These are phyloP conservation scores for Moniliophthora roreri DNA, from an alignment of 1,284 basidiomycete species.

Conservation along the genomic window DNA sequence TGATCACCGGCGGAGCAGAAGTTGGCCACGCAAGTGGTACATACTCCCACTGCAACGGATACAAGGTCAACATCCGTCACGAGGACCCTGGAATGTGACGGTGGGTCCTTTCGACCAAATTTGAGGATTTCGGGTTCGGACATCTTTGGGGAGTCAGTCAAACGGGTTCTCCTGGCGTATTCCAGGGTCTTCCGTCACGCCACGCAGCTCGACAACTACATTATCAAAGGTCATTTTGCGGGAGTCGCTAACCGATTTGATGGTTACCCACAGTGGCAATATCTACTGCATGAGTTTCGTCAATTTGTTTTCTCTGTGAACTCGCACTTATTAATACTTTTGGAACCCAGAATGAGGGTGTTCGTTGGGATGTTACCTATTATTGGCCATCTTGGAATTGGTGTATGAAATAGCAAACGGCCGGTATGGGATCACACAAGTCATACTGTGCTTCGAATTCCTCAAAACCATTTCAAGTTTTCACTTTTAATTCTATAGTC, in stretches of 20 bases:
- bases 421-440: no score
- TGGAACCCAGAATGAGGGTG: slow-evolving; percentile 25
- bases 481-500: no score
- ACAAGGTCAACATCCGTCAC: slow-evolving; percentile 24
- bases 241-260: slow-evolving; percentile 25
- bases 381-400: slow-evolving; percentile 16
- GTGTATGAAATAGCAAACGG: no score
- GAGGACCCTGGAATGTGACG: no score
- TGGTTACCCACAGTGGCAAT: slow-evolving; percentile 27
- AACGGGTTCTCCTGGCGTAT: no score
- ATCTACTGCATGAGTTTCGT: slow-evolving; percentile 25
- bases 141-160: no score
- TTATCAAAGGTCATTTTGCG: slow-evolving; percentile 21
- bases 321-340: background rate
- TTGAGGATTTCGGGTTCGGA: no score
- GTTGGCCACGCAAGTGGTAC: slow-evolving; percentile 24
- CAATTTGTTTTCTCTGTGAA: background rate
- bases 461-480: no score
- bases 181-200: no score
- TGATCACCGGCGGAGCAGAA: slow-evolving; percentile 28
- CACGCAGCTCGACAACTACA: slow-evolving; percentile 24
- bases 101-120: no score
- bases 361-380: slow-evolving; percentile 27
- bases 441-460: no score
- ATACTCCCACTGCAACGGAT: slow-evolving; percentile 25